Evolutionary conservation across 768 basidiomycete species (phyloP), one percentile per base, ranked within the genome.

Genomic region (Lepiota venenata): DNA sequence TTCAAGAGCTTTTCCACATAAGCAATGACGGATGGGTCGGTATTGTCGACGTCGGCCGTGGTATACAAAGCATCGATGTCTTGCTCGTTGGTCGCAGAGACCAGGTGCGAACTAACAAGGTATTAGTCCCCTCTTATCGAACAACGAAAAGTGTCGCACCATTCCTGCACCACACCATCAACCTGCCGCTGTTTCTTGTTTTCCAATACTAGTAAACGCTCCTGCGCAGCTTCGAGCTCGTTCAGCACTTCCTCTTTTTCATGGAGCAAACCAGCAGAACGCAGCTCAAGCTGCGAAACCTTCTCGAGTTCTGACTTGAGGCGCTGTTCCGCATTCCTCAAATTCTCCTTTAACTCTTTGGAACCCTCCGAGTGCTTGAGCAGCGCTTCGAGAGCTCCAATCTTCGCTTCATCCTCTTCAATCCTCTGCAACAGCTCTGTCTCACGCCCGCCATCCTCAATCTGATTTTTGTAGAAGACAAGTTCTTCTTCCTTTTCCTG

Each of bases 371-470:
- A 63, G 27, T 75, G 75, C 20, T 70, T 64, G 2, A 81, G 62
- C 66, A 80, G 66, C 42, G 64, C 67, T 62, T 87, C 83, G 52
- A 89, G 62, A 2, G 81, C 76, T 2, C 70, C 67, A 35, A 88
- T 83, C 66, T 82, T 86, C 4, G 79, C 82, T 45, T 84, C 84
- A 57, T 90, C 87, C 61, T 87, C 85, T 41, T 90, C 87, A 25
- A 91, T 81, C 58, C 88, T 74, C 65, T 77, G 74, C 64, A 85
- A 56, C 25, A 90, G 62, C 50, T 82, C 82, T 21, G 78, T 76
- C 63, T 90, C 88, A 47, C 88, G 71, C 55, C 71, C 71, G 18
- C 67, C 71, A 22, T 74, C 67, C 2, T 71, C 80, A 20, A 68
- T 65, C 29, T 75, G 71, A 29, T 65, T 71, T 61, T 63, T 71